These are phyloP conservation scores for Trichophyton benhamiae DNA, from an alignment of 2,329 filamentous ascomycete genomes.

Conservation along the genomic window DNA sequence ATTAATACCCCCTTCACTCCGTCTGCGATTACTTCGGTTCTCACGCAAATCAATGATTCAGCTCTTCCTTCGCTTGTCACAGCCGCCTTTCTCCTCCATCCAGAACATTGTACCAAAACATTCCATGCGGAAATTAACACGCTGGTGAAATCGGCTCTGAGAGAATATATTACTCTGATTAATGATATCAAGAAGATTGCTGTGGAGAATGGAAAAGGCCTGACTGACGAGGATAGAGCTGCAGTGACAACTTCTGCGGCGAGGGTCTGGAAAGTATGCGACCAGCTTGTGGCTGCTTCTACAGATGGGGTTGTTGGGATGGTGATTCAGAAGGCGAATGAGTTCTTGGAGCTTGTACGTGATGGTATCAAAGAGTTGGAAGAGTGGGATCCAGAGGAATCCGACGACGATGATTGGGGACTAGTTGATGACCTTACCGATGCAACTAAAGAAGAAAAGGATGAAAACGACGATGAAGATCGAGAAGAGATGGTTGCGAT, in stretches of 20 bases:
- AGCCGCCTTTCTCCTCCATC: slow-evolving; percentile 53
- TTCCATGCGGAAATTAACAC: slow-evolving; percentile 53
- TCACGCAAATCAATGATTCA: slow-evolving; percentile 58
- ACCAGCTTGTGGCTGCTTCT: slow-evolving; percentile 54
- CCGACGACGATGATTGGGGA: slow-evolving; percentile 36
- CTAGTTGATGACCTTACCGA: slow-evolving; percentile 13
- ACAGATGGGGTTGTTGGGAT: slow-evolving; percentile 57
- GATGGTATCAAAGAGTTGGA: slow-evolving; percentile 78
- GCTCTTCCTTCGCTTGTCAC: slow-evolving; percentile 65
- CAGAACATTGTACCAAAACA: slow-evolving; percentile 48
- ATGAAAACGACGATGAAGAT: slow-evolving; percentile 18
- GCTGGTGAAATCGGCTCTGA: slow-evolving; percentile 48
- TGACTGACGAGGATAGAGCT: slow-evolving; percentile 31
- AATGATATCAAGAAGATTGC: slow-evolving; percentile 44
- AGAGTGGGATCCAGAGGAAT: slow-evolving; percentile 69
- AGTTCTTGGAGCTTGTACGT: slow-evolving; percentile 61
- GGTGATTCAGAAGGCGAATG: slow-evolving; percentile 57
- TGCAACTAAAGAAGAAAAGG: slow-evolving; percentile 11
- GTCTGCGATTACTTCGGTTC: slow-evolving; percentile 56
- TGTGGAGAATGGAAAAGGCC: slow-evolving; percentile 19
- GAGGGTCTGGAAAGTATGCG: slow-evolving; percentile 72
- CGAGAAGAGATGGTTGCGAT: slow-evolving; percentile 20
- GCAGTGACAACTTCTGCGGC: slow-evolving; percentile 57
- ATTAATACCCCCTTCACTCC: slow-evolving; percentile 80
- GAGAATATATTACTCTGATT: slow-evolving; percentile 51